Evolutionary conservation across 306 rosid genomes (phyloP), one percentile per base, ranked within the genome.

Genomic region (Vigna reflexopilosa): DNA sequence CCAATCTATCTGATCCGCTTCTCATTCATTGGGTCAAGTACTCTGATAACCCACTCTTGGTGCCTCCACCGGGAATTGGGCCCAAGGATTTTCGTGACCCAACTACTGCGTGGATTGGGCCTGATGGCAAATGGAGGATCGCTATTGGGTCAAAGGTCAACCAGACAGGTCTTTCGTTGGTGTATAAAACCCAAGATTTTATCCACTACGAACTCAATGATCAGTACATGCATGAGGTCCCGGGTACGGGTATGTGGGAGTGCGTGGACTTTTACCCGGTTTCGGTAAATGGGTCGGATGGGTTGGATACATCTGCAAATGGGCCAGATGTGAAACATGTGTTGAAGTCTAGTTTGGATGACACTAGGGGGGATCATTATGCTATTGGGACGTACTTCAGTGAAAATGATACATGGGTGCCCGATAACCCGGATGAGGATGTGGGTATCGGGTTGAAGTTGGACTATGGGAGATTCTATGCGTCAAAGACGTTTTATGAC

Each of bases 211-310:
- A 88, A 59, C 87, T 85, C 0, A 67, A 17, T 34, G 42, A 79
- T 2, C 40, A 78, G 1, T 17, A 13, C 30, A 70, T 93, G 82
- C 98, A 93, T 48, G 62, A 45, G 14, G 98, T 93, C 12, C 86
- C 95, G 69, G 95, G 85, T 63, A 91, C 98, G 77, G 98, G 98
- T 9, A 93, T 93, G 97, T 93, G 98, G 98, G 98, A 93, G 76
- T 93, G 98, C 20, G 88, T 93, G 4, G 98, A 93, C 44, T 91
- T 93, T 77, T 93, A 84, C 80, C 98, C 98, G 32, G 81, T 93
- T 68, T 51, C 87, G 0, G 19, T 67, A 30, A 75, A 87, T 30
- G 93, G 91, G 88, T 70, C 83, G 1, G n/a, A 22, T 6, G 98
- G 97, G 15, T 44, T 91, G 92, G 93, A 88, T 0, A 89, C 95